Conservation (phyloP, 495 filamentous ascomycete genomes). For the Terfezia boudieri region DNA sequence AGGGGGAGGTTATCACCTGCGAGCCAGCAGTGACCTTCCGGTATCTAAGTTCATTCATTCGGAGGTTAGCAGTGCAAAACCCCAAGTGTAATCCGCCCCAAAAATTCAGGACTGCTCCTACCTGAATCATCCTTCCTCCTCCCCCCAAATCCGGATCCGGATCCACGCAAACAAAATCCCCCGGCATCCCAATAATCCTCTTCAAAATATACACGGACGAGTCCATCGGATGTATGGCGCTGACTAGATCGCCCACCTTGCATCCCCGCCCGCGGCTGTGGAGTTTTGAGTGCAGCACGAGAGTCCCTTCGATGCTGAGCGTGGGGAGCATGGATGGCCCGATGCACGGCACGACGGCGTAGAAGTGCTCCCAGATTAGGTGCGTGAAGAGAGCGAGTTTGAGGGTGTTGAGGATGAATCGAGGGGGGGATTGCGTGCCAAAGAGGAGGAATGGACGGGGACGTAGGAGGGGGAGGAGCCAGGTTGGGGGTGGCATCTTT, state of each 20-base stretch:
- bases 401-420: conserved; percentile 13
- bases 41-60: conserved; percentile 33
- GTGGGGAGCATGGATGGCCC: conserved; percentile 72
- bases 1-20: conserved; percentile 66
- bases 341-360: conserved; percentile 27
- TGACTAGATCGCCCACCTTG: conserved; percentile 60
- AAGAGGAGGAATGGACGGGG: conserved; percentile 23
- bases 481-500: background rate
- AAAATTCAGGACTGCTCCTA: conserved; percentile 13
- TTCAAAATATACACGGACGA: conserved; percentile 44
- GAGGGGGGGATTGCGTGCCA: conserved; percentile 2
- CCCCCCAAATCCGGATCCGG: conserved; percentile 20
- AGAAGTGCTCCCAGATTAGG: conserved; percentile 33
- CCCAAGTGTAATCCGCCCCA: background rate
- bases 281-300: conserved; percentile 38
- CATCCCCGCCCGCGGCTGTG: conserved; percentile 47
- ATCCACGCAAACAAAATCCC: conserved; percentile 69
- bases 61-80: background rate
- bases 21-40: conserved; percentile 72
- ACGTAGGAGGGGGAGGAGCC: background rate
- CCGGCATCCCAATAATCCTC: conserved; percentile 64
- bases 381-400: conserved; percentile 32
- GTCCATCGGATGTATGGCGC: conserved; percentile 49
- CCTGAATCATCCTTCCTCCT: conserved; percentile 47
- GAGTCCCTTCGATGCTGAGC: conserved; percentile 40